phyloP scores from a whole-genome alignment of 2,329 filamentous ascomycete genomes.

The Colletotrichum sp. region DNA sequence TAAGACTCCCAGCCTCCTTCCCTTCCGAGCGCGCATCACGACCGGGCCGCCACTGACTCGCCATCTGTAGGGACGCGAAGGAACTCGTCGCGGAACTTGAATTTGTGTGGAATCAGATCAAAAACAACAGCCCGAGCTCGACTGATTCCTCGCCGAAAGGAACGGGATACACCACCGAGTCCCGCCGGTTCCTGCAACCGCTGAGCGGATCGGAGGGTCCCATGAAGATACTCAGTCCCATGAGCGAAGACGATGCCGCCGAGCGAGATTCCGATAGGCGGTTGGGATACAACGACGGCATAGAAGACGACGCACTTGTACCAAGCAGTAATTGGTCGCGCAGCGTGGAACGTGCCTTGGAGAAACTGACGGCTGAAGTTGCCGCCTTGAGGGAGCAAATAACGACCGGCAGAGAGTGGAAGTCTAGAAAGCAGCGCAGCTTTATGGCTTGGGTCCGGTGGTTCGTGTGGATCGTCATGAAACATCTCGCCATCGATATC shows the following conservation, averaged over 20 bases:
- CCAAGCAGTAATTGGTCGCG: slow-evolving; percentile 72
- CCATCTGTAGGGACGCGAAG: slow-evolving; percentile 68
- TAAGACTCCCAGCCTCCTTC: slow-evolving; percentile 41
- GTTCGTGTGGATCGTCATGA: slow-evolving; percentile 70
- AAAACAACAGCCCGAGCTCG: slow-evolving; percentile 77
- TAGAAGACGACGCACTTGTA: slow-evolving; percentile 48
- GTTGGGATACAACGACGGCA: slow-evolving; percentile 48
- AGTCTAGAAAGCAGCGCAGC: slow-evolving; percentile 67
- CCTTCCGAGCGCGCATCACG: background rate
- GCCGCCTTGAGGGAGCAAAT: slow-evolving; percentile 93
- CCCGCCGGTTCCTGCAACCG: slow-evolving; percentile 52
- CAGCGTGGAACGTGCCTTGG: slow-evolving; percentile 83
- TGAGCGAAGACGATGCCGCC: slow-evolving; percentile 81
- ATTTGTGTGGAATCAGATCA: slow-evolving; percentile 99
- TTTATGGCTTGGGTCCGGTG: slow-evolving; percentile 74
- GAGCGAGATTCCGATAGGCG: slow-evolving; percentile 57
- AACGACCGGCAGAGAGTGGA: slow-evolving; percentile 75
- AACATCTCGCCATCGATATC: slow-evolving; percentile 77
- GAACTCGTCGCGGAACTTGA: slow-evolving; percentile 95
- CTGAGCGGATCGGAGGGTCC: slow-evolving; percentile 56
- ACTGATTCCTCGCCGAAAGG: slow-evolving; percentile 61
- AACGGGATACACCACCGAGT: slow-evolving; percentile 35
- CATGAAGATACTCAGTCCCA: slow-evolving; percentile 79
- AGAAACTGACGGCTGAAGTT: slow-evolving; percentile 90
- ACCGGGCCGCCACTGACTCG: background rate